Evolutionary conservation across 1,284 basidiomycete species (phyloP).

Genomic region (Ustilago curta): DNA sequence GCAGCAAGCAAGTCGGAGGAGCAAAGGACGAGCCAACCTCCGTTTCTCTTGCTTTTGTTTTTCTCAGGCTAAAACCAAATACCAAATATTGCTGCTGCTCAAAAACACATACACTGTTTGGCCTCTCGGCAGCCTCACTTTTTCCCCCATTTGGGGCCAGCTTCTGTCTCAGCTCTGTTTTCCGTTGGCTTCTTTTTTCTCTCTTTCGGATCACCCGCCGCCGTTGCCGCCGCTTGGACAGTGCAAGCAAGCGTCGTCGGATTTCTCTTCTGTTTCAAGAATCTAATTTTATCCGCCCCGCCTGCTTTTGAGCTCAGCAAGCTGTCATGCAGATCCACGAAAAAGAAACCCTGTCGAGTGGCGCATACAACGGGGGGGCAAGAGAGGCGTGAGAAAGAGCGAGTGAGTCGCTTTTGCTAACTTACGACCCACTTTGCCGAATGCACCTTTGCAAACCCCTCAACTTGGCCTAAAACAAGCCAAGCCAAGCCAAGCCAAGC

Average conservation of each 20-base stretch:
- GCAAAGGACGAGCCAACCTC: background rate
- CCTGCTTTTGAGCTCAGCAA: background rate
- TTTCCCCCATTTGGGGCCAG: background rate
- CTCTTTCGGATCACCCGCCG: constrained; percentile 8
- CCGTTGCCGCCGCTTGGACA: constrained; percentile 3
- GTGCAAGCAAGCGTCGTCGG: too few relatives aligned
- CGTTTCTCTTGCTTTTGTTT: too few relatives aligned
- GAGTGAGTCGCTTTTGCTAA: too few relatives aligned
- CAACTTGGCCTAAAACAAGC: too few relatives aligned
- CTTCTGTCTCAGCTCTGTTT: constrained; percentile 9
- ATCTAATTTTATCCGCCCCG: background rate
- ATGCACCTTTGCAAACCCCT: too few relatives aligned
- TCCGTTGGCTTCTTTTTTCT: background rate
- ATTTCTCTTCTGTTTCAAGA: too few relatives aligned
- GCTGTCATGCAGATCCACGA: constrained; percentile 2
- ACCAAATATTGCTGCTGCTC: too few relatives aligned
- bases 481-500: too few relatives aligned
- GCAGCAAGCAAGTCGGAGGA: background rate
- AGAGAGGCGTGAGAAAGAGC: too few relatives aligned
- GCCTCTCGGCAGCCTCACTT: background rate
- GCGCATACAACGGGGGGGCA: background rate
- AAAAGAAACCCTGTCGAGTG: background rate
- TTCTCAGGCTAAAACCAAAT: too few relatives aligned
- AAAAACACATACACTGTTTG: too few relatives aligned
- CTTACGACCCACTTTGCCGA: too few relatives aligned